Percentiles rank a stretch among this genome's conserved stretches.
phyloP scores from a whole-genome alignment of 2,329 filamentous ascomycete species.

The Scortechinia acanthostroma region DNA sequence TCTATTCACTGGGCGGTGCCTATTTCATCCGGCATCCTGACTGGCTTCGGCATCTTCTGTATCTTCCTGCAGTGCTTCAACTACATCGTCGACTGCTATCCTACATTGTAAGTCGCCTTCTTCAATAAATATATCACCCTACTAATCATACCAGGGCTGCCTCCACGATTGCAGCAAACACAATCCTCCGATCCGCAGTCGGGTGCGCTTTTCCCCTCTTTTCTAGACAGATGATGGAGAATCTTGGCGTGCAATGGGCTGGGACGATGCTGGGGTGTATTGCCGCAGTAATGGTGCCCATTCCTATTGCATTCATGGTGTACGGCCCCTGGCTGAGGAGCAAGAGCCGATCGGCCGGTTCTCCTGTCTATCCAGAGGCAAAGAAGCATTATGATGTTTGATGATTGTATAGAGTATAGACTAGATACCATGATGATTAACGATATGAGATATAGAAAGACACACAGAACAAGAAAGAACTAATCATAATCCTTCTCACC shows the following conservation, averaged over 20 bases:
- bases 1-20: conserved; percentile 24
- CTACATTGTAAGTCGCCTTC: conserved; percentile 8
- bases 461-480: too few relatives aligned
- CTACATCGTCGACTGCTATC: conserved; percentile 41
- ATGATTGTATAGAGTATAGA: too few relatives aligned
- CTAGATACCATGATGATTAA: too few relatives aligned
- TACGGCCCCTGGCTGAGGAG: conserved; percentile 19
- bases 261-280: conserved; percentile 22
- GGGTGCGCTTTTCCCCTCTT: conserved; percentile 37
- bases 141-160: conserved; percentile 12
- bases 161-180: conserved; percentile 25
- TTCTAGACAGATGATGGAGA: conserved; percentile 30
- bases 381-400: too few relatives aligned
- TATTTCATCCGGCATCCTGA: conserved; percentile 23
- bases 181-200: conserved; percentile 32
- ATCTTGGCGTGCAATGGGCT: conserved; percentile 35
- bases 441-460: too few relatives aligned
- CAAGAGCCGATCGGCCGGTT: conserved; percentile 18
- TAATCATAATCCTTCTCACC: too few relatives aligned
- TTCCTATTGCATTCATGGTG: conserved; percentile 20
- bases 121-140: conserved; percentile 8
- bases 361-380: too few relatives aligned
- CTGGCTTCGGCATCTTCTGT: conserved; percentile 47
- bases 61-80: conserved; percentile 51
- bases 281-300: conserved; percentile 20